phyloP scores from a whole-genome alignment of 192 early-diverging fungal genomes.

The Coemansia sp. region DNA sequence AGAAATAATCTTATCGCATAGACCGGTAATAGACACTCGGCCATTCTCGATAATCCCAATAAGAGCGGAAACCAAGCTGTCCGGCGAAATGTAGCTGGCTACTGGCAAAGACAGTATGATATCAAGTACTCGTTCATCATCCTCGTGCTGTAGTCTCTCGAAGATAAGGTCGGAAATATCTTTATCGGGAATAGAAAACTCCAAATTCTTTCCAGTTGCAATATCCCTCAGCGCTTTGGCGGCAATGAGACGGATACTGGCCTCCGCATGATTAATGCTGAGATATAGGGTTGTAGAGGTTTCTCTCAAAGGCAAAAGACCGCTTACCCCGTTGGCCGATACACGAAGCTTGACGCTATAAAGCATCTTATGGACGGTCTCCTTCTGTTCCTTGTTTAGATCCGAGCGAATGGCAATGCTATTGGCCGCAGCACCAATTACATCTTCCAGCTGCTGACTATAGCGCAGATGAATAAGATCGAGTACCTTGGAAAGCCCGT shows the following conservation, averaged over 20 bases:
- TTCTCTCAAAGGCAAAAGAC: slow-evolving; percentile 58
- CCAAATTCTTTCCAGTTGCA: slow-evolving; percentile 40
- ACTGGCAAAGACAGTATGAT: slow-evolving; percentile 28
- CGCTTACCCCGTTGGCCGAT: slow-evolving; percentile 12
- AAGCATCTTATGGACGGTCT: slow-evolving; percentile 28
- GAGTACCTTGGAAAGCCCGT: slow-evolving; percentile 1
- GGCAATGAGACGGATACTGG: slow-evolving; percentile 68
- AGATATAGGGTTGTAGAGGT: slow-evolving; percentile 79
- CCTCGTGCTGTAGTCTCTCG: slow-evolving; percentile 39
- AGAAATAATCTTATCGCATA: slow-evolving; percentile 10
- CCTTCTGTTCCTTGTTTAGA: not conserved
- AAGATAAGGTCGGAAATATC: slow-evolving; percentile 24
- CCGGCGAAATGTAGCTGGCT: slow-evolving; percentile 9
- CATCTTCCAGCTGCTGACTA: slow-evolving; percentile 36
- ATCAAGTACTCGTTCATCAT: slow-evolving; percentile 30
- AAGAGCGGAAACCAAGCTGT: slow-evolving; percentile 24
- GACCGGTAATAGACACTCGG: slow-evolving; percentile 18
- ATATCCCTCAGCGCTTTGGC: slow-evolving; percentile 65
- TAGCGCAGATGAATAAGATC: slow-evolving; percentile 34
- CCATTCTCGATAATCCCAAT: slow-evolving; percentile 16
- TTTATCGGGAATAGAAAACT: slow-evolving; percentile 17
- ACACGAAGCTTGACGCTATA: slow-evolving; percentile 37
- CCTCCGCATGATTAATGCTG: slow-evolving; percentile 73
- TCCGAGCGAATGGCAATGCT: slow-evolving; percentile 3
- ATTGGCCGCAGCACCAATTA: slow-evolving; percentile 24